Evolutionary conservation across 2,329 filamentous ascomycete species (phyloP).

Genomic region (Mollisiaceae sp.): DNA sequence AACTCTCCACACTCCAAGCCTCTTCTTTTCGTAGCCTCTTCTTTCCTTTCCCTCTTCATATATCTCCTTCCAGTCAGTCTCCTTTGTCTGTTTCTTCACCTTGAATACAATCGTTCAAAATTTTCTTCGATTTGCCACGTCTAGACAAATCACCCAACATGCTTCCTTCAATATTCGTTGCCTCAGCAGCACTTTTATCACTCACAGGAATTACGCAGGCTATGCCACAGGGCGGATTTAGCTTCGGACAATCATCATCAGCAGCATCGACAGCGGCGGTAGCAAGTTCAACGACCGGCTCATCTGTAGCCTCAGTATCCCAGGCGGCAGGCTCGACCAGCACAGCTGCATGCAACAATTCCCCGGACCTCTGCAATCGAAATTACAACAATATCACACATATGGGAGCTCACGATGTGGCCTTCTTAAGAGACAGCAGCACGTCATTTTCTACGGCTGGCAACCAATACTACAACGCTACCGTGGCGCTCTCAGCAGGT

Average conservation of each 20-base stretch:
- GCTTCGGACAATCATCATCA: slow-evolving; percentile 11
- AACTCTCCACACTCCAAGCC: slow-evolving; percentile 6
- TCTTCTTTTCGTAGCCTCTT: slow-evolving; percentile 10
- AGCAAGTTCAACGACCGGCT: slow-evolving; percentile 19
- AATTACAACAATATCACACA: slow-evolving; percentile 79
- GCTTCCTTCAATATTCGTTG: slow-evolving; percentile 31
- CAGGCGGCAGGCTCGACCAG: slow-evolving; percentile 34
- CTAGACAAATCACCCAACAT: slow-evolving; percentile 13
- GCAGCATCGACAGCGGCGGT: slow-evolving; percentile 16
- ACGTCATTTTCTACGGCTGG: slow-evolving; percentile 50
- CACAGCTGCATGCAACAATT: slow-evolving; percentile 73
- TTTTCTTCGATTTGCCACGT: slow-evolving; percentile 1
- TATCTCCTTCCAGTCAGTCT: slow-evolving; percentile 1
- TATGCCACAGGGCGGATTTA: slow-evolving; percentile 30
- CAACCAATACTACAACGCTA: slow-evolving; percentile 65
- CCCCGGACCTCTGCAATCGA: slow-evolving; percentile 71
- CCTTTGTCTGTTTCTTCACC: slow-evolving; percentile 7
- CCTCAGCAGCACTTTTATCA: slow-evolving; percentile 35
- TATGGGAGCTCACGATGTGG: slow-evolving; percentile 71
- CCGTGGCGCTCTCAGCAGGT: slow-evolving; percentile 63
- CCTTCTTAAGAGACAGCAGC: slow-evolving; percentile 59
- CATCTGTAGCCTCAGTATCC: slow-evolving; percentile 22
- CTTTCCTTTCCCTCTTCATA: slow-evolving; percentile 14
- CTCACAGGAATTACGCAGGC: slow-evolving; percentile 31
- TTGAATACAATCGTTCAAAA: slow-evolving; percentile 6